Conservation (phyloP, 495 filamentous ascomycete genomes). For the Niebla homalea region DNA sequence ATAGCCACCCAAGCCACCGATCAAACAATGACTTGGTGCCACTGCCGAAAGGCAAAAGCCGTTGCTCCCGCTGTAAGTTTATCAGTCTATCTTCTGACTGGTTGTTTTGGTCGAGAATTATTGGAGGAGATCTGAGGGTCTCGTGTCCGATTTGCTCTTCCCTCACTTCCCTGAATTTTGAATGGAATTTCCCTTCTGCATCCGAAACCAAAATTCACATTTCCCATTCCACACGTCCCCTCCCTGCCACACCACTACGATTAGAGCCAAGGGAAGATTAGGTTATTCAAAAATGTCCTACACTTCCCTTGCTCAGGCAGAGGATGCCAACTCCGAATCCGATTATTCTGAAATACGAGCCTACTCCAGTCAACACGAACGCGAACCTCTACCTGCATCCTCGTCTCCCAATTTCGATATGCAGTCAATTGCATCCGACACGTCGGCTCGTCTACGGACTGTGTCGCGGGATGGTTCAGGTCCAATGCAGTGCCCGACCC, state of each 20-base stretch:
- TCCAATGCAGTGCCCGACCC: slow-evolving; percentile 56
- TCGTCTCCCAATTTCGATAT: not conserved
- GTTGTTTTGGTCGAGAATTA: not conserved
- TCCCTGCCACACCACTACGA: too few relatives aligned
- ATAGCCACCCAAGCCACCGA: too few relatives aligned
- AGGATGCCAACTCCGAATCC: slow-evolving; percentile 30
- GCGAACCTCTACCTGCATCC: not conserved
- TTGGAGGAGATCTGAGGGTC: not conserved
- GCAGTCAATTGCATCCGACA: slow-evolving; percentile 23
- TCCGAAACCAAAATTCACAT: too few relatives aligned
- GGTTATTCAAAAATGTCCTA: slow-evolving; percentile 33
- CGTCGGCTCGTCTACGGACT: slow-evolving; percentile 40
- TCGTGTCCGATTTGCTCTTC: slow-evolving; percentile 2
- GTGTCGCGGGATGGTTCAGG: slow-evolving; percentile 45
- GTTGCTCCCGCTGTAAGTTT: too few relatives aligned
- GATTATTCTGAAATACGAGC: not conserved
- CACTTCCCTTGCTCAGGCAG: slow-evolving; percentile 32
- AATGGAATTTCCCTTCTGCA: not conserved
- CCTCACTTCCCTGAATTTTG: not conserved
- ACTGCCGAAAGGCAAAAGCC: too few relatives aligned
- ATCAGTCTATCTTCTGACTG: too few relatives aligned
- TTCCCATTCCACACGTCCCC: too few relatives aligned
- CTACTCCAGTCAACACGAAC: not conserved
- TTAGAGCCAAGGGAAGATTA: not conserved
- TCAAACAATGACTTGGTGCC: too few relatives aligned